Conservation (phyloP, 1,284 basidiomycete genomes). For the Tremellales sp. region DNA sequence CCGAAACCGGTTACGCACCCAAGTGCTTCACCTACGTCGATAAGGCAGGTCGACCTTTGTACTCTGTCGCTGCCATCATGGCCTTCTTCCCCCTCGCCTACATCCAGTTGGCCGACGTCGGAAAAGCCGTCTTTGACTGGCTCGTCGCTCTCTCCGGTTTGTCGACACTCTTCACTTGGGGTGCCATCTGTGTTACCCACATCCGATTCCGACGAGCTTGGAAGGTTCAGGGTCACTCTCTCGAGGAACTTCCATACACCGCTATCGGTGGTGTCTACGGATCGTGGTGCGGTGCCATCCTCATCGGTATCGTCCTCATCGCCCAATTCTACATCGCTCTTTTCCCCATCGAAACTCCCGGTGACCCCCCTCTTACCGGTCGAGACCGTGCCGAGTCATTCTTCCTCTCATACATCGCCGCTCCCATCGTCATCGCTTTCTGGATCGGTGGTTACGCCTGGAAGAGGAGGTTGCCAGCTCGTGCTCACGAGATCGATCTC, state of each 20-base stretch:
- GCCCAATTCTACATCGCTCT: constrained; percentile 41
- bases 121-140: constrained; percentile 47
- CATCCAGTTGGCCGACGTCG: constrained; percentile 38
- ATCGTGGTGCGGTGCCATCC: constrained; percentile 47
- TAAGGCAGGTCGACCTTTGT: constrained; percentile 53
- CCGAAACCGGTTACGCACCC: constrained; percentile 50
- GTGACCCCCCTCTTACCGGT: constrained; percentile 18
- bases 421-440: constrained; percentile 44
- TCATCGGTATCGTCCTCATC: constrained; percentile 39
- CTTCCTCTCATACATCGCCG: constrained; percentile 51
- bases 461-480: constrained; percentile 41
- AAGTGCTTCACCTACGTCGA: constrained; percentile 51
- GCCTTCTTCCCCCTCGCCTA: constrained; percentile 47
- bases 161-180: constrained; percentile 53
- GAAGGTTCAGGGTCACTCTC: constrained; percentile 49
- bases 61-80: constrained; percentile 45
- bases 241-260: constrained; percentile 53
- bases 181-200: constrained; percentile 32
- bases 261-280: constrained; percentile 52
- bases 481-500: constrained; percentile 47
- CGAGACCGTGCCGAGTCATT: constrained; percentile 46
- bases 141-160: constrained; percentile 53
- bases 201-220: constrained; percentile 53
- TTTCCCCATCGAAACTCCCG: constrained; percentile 26
- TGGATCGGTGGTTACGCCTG: constrained; percentile 40